Evolutionary conservation across 2,329 filamentous ascomycete genomes (phyloP).

Genomic region (Bipolaris sorokiniana): DNA sequence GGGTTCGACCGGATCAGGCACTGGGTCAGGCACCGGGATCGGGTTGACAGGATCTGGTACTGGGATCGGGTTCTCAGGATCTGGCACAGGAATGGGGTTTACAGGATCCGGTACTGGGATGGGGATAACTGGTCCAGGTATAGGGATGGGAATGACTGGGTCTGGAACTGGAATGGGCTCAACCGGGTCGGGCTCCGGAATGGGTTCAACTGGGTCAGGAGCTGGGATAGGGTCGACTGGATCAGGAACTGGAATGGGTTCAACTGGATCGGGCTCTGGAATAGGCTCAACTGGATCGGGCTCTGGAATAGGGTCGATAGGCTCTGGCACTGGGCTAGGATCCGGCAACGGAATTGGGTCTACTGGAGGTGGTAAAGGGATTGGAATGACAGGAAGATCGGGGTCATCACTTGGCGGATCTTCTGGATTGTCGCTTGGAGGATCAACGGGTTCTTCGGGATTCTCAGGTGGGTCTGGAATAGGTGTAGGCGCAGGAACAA

Average conservation of each 20-base stretch:
- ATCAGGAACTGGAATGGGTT: no score
- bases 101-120: no score
- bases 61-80: neutral
- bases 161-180: no score
- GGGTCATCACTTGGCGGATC: neutral
- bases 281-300: neutral
- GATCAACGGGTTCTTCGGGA: neutral
- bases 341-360: neutral
- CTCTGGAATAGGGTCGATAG: neutral
- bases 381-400: neutral
- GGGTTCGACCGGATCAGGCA: neutral
- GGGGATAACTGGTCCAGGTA: neutral
- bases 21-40: neutral
- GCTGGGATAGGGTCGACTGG: no score
- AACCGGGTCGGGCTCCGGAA: neutral
- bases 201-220: no score
- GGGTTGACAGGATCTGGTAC: neutral
- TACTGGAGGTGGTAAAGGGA: neutral
- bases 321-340: neutral
- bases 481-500: neutral
- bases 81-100: no score
- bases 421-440: neutral
- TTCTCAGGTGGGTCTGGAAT: neutral
- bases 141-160: no score
- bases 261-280: no score